Evolutionary conservation across 1,284 basidiomycete species (phyloP), one percentile per base, ranked within the genome.

Genomic region (Stereum hirsutum): DNA sequence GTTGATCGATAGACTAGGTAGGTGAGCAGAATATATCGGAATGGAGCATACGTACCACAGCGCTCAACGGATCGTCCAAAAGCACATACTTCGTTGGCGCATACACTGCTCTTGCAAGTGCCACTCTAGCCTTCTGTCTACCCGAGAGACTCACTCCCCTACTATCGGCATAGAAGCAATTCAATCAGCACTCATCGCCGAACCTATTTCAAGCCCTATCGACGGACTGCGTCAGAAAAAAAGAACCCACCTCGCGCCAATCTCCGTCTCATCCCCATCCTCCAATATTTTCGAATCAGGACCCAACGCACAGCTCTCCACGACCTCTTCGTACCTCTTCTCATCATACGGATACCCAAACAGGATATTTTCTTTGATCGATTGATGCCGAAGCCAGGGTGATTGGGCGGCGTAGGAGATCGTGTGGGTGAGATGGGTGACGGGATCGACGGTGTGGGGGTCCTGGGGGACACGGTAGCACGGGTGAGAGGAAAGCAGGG

Each of bases 351-450:
- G 75, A 45, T 69, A 71, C 4, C 79, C 82, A 54, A 87, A 89
- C 23, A 86, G 55, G 47, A 88, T 81, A 55, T 88, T 87, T 27
- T 85, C 80, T 55, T 68, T 71, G 60, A 81, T 81, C 3, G 74
- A 72, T 50, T 76, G 72, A 52, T 81, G 75, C n/a, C 57, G 64
- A 33, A 96, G 68, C 90, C 89, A 96, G 0, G 92, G 82, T 1
- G 80, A 75, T 61, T 96, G 93, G 1, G 89, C 79, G 34, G 75
- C 74, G 51, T 93, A 95, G 1, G 91, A 89, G 25, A 93, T 79
- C 7, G 80, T 68, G 52, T 90, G 82, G 53, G 75, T 74, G 27
- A 85, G 61, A 0, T 84, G n/a, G n/a, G n/a, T n/a, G n/a, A n/a
- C n/a, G n/a, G n/a, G n/a, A n/a, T n/a, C n/a, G n/a, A n/a, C n/a